Evolutionary conservation across 129 eudicot species (phyloP), one percentile per base, ranked within the genome.

Genomic region (carrot (Daucus carota)): DNA sequence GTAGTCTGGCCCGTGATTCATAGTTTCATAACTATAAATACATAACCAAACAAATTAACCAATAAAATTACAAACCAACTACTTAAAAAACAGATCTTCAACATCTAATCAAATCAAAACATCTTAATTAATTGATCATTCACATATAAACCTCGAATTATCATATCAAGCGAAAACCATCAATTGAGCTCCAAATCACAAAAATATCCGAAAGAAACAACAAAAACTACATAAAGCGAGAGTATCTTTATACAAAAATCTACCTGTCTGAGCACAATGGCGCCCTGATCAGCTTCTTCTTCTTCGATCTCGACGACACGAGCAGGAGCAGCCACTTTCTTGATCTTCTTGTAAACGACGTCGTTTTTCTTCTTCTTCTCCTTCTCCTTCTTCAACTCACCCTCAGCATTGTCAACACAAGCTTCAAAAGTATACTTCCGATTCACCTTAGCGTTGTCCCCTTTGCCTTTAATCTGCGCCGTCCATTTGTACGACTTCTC

Each of bases 221-320:
- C 13, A 8, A n/a, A 57, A 57, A 57, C 5, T 2, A n/a, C 31
- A 24, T 0, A 57, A 57, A 57, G 31, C 15, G 8, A 0, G 8
- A 0, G 1, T 1, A 3, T 10, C 31, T 57, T 57, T 57, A 57
- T 8, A 41, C 24, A 24, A 0, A 22, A 14, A 59, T 54, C n/a
- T 33, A 93, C 98, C 96, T 89, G 96, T 83, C 87, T 83, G 28
- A 94, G 47, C 16, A 94, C 86, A 54, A 87, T n/a, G 18, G 89
- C 83, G 15, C 96, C 91, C 47, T 89, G 92, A 86, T 87, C 88
- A 33, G 85, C 32, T 1, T 80, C 73, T 33, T 84, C 90, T 73
- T 90, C 88, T 75, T 90, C 88, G 60, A 91, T 91, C 83, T 94
- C 98, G 9, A 94, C 93, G 62, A 86, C 57, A 32, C 96, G 91